Conservation (phyloP, 2,329 filamentous ascomycete genomes). For the Bertia moriformis region DNA sequence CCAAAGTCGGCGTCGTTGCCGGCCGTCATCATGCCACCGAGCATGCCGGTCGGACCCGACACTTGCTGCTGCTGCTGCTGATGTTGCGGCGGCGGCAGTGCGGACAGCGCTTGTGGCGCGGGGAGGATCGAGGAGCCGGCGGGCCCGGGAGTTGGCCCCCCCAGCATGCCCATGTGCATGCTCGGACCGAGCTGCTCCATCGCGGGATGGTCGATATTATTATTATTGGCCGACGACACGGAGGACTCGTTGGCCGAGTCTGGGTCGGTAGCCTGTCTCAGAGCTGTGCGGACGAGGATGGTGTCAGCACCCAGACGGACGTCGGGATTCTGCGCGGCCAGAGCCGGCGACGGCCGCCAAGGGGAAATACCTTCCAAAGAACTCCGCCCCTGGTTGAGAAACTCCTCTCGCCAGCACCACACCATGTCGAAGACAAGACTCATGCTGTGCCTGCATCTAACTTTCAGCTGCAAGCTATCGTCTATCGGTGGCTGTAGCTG, state of each 20-base stretch:
- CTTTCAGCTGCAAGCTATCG: conserved; percentile 63
- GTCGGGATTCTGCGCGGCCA: conserved; percentile 13
- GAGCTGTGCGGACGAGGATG: no score
- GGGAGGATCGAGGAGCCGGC: conserved; percentile 15
- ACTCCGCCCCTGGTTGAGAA: conserved; percentile 55
- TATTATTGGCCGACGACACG: conserved; percentile 49
- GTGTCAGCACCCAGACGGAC: conserved; percentile 11
- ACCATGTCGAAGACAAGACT: conserved; percentile 73
- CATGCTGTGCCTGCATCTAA: conserved; percentile 75
- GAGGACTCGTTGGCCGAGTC: conserved; percentile 65
- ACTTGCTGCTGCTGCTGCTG: no score
- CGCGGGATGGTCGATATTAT: no score
- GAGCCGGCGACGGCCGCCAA: conserved; percentile 4
- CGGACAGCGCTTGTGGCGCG: conserved; percentile 8
- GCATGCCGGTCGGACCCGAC: no score
- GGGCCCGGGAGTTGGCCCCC: conserved; percentile 9
- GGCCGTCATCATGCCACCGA: conserved; percentile 23
- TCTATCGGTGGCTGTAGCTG: conserved; percentile 47
- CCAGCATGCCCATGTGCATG: conserved; percentile 29
- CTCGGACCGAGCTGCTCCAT: conserved; percentile 36
- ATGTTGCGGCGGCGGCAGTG: conserved; percentile 2
- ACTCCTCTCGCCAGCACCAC: conserved; percentile 75
- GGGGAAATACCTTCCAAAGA: conserved; percentile 52
- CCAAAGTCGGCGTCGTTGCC: conserved; percentile 38
- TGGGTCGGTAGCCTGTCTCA: conserved; percentile 76